A percentile compares a stretch with the other conserved stretches of the same genome.
Evolutionary conservation across 306 rosid genomes (phyloP).

Genomic region (Trifolium dubium): DNA sequence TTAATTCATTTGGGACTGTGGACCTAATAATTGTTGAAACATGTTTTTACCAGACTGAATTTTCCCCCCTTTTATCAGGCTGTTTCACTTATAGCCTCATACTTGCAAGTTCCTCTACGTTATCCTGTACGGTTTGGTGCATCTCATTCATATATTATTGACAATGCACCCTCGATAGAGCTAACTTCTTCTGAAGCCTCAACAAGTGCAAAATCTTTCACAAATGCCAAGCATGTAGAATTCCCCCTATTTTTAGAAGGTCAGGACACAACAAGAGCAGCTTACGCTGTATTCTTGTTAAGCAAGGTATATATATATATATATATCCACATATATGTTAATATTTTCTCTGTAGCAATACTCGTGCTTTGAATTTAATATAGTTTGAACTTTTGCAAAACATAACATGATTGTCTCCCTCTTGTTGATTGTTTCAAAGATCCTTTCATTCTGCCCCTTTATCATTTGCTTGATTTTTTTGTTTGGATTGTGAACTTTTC

Average conservation of each 20-base stretch:
- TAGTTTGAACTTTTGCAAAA: conserved; percentile 27
- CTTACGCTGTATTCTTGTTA: conserved; percentile 89
- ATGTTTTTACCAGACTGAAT: conserved; percentile 45
- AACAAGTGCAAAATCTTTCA: conserved; percentile 46
- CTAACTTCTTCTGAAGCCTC: conserved; percentile 59
- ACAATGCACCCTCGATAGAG: conserved; percentile 79
- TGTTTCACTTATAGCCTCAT: conserved; percentile 81
- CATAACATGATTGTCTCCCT: conserved; percentile 10
- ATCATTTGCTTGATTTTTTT: conserved; percentile 21
- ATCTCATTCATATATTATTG: conserved; percentile 83
- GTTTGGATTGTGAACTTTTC: background rate
- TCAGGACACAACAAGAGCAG: conserved; percentile 94
- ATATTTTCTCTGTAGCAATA: conserved; percentile 23
- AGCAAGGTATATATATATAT: conserved; percentile 71
- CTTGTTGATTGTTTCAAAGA: conserved; percentile 23
- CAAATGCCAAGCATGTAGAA: conserved; percentile 64
- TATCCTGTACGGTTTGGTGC: conserved; percentile 83
- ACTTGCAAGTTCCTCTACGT: conserved; percentile 87
- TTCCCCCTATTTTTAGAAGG: conserved; percentile 95
- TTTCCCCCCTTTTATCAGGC: conserved; percentile 61
- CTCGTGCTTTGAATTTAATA: conserved; percentile 15
- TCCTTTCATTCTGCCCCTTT: conserved; percentile 17
- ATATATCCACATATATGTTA: conserved; percentile 12
- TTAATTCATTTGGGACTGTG: conserved; percentile 28
- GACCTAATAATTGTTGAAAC: conserved; percentile 39